These are phyloP conservation scores for Sclerospora graminicola DNA, from an alignment of 352 stramenopile genomes.

Conservation along the genomic window DNA sequence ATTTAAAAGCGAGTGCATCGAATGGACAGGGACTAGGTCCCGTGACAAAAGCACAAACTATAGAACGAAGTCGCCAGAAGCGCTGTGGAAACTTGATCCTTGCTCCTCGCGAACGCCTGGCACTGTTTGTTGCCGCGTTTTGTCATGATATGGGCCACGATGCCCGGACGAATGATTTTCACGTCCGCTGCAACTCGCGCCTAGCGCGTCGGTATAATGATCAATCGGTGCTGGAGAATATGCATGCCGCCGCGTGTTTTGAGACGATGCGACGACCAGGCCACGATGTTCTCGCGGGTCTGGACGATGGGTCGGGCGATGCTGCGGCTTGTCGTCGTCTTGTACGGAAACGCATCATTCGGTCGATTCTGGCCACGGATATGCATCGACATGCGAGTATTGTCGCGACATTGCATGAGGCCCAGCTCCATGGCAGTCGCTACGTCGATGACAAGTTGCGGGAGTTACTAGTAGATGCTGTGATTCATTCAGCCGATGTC, in stretches of 20 bases:
- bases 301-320: slow-evolving; percentile 19
- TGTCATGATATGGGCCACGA: slow-evolving; percentile 87
- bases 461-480: slow-evolving; percentile 58
- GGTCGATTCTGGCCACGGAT: slow-evolving; percentile 75
- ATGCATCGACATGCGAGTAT: slow-evolving; percentile 73
- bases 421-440: slow-evolving; percentile 42
- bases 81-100: slow-evolving; percentile 33
- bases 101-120: slow-evolving; percentile 40
- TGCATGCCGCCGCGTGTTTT: slow-evolving; percentile 74
- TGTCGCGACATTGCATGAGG: slow-evolving; percentile 56
- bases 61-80: slow-evolving; percentile 14
- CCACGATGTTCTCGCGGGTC: slow-evolving; percentile 50
- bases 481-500: slow-evolving; percentile 76
- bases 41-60: slow-evolving; percentile 13
- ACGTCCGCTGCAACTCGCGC: slow-evolving; percentile 62
- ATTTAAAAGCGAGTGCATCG: slow-evolving; percentile 8
- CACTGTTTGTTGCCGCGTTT: slow-evolving; percentile 71
- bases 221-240: slow-evolving; percentile 83
- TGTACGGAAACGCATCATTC: slow-evolving; percentile 64
- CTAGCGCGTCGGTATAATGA: slow-evolving; percentile 85
- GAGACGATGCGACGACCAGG: slow-evolving; percentile 63
- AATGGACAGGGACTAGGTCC: slow-evolving; percentile 9
- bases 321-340: slow-evolving; percentile 11
- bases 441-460: slow-evolving; percentile 44
- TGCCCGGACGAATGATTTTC: slow-evolving; percentile 83